A percentile compares a stretch with the other conserved stretches of the same genome.
Evolutionary conservation across 202 grass and related monocot genomes (phyloP).

Genomic region (Setaria viridis): DNA sequence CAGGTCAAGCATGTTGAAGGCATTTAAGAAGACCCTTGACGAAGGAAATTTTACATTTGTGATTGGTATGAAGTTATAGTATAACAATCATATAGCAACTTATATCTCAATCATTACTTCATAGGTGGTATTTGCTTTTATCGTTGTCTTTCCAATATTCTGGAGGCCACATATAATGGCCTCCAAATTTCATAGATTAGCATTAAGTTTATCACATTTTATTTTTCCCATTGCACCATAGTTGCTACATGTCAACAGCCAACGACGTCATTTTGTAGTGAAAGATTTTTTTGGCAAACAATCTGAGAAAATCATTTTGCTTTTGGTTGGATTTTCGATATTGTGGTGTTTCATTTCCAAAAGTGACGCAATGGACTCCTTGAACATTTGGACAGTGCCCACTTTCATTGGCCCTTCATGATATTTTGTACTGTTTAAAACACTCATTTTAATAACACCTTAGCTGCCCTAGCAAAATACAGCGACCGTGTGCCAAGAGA

Average conservation of each 20-base stretch:
- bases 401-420: slow-evolving; percentile 28
- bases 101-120: slow-evolving; percentile 40
- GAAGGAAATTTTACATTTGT: slow-evolving; percentile 96
- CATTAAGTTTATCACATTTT: neutral
- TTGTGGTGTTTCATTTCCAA: slow-evolving; percentile 33
- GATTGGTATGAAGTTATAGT: slow-evolving; percentile 85
- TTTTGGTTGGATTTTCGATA: slow-evolving; percentile 37
- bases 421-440: slow-evolving; percentile 51
- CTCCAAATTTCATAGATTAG: slow-evolving; percentile 31
- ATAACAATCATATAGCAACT: slow-evolving; percentile 5
- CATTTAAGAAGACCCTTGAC: slow-evolving; percentile 98
- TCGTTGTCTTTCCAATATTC: slow-evolving; percentile 29
- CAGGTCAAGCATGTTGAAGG: slow-evolving; percentile 92
- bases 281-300: slow-evolving; percentile 16
- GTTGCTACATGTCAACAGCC: slow-evolving; percentile 9
- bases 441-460: slow-evolving; percentile 55
- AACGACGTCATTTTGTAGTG: slow-evolving; percentile 3
- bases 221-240: slow-evolving; percentile 9
- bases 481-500: slow-evolving; percentile 51
- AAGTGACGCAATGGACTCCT: slow-evolving; percentile 23
- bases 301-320: neutral
- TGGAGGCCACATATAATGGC: slow-evolving; percentile 24
- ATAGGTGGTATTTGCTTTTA: slow-evolving; percentile 32
- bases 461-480: slow-evolving; percentile 64
- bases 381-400: slow-evolving; percentile 31